Evolutionary conservation across 176 grass and related monocot genomes (phyloP), one percentile per base, ranked within the genome.

Genomic region (Avena insularis): DNA sequence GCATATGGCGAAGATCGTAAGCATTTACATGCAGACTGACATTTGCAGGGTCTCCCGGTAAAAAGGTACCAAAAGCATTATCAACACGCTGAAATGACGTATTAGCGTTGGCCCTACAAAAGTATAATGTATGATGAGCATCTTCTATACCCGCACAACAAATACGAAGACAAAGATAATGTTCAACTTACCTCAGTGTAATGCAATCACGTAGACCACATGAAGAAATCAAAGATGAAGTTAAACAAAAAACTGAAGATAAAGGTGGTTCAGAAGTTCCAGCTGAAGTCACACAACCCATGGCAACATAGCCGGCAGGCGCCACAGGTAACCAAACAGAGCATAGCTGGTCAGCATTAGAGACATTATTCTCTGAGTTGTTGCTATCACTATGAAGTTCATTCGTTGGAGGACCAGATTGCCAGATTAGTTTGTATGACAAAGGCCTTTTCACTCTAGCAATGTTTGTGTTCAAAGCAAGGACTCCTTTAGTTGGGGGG

Each of bases 311-410:
- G 33, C 92, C 96, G 7, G 33, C 77, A 43, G 96, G 96, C 62
- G 96, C 96, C 88, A 95, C 68, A 88, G 96, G 96, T 79, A 95
- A 92, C 96, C 96, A 98, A 92, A 98, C 87, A 71, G 93, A 94
- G 77, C 92, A 92, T 43, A 90, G 46, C 56, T 86, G 60, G 31
- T 66, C 71, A 53, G 33, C 55, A 68, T 83, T 77, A 79, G 69
- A 86, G 47, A 48, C 54, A 13, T 71, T 90, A 79, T 62, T 81
- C 60, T 88, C 74, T 12, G 9, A 59, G 62, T 87, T 75, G 65
- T 67, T 56, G 68, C 88, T 80, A 62, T 35, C 48, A 35, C 65
- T 68, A 50, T 77, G 78, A 72, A 87, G 69, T 78, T 73, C 53
- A 19, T 87, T 88, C 87, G 71, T 61, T 78, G 82, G 45, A 80